Evolutionary conservation across 192 early-diverging fungal genomes (phyloP), one percentile per base, ranked within the genome.

Genomic region (Gamsiella multidivaricata): DNA sequence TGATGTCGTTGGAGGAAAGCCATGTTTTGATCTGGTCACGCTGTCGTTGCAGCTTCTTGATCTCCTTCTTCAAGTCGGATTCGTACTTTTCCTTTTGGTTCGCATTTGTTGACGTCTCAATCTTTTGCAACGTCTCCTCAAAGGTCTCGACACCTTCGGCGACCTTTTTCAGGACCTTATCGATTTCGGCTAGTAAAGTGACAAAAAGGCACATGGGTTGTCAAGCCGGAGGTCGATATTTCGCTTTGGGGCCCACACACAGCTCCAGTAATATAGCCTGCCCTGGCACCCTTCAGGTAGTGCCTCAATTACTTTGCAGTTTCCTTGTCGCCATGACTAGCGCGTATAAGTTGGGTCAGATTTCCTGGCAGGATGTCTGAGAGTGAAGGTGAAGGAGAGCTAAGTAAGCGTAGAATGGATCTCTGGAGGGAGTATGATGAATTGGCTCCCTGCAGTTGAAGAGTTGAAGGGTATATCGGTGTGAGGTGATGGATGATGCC

Each of bases 51-150:
- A 98, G 88, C 81, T 99, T 99, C 73, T 99, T 99, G 83, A 99
- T 99, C 84, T 99, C 96, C 82, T 96, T 97, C 74, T 99, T 99
- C 64, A 99, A 79, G 64, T 99, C 96, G 17, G 85, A 86, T 70
- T 99, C 97, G 64, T 94, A 92, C 80, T 99, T 99, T 79, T 99
- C 96, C 83, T 97, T 97, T 80, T 99, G 97, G 47, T 94, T 91
- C 18, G 84, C 65, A 78, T 92, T 95, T 17, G 90, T 87, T 1
- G 95, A 88, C 18, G 87, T 82, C 42, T 94, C 82, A 34, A 99
- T 88, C 76, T 99, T 98, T 39, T 94, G 91, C 74, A 92, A 92
- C 61, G 93, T 95, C 20, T 83, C 88, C 73, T 97, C 95, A 86
- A 99, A 98, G 11, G 92, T 88, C 70, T 97, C 96, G 39, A 98